A percentile compares a stretch with the other conserved stretches of the same genome.
phyloP scores from a whole-genome alignment of 2,329 filamentous ascomycete genomes.

The Colletotrichum lindemuthianum region DNA sequence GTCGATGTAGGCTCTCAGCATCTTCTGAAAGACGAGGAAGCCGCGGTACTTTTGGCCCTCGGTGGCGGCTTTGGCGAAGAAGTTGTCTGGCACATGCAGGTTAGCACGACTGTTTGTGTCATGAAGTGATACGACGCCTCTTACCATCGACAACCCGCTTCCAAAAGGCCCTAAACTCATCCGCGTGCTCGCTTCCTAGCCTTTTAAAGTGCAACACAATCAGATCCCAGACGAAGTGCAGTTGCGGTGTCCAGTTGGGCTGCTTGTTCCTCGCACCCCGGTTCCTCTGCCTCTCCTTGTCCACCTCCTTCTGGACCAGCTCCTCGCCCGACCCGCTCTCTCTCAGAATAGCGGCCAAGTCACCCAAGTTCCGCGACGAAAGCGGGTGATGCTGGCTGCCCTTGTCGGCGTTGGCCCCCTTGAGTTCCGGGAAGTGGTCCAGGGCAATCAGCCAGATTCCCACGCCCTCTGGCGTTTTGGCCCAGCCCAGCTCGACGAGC shows the following conservation, averaged over 20 bases:
- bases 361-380: constrained; percentile 71
- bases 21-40: constrained; percentile 85
- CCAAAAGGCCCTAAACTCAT: constrained; percentile 83
- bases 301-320: constrained; percentile 54
- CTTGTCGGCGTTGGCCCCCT: constrained; percentile 49
- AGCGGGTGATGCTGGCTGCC: constrained; percentile 85
- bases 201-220: constrained; percentile 69
- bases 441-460: constrained; percentile 84
- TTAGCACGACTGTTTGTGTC: neutral
- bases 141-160: constrained; percentile 83
- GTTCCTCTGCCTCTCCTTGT: constrained; percentile 39
- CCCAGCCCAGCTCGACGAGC: constrained; percentile 73
- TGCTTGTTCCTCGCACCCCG: constrained; percentile 61
- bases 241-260: constrained; percentile 80
- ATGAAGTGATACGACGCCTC: constrained; percentile 45
- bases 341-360: constrained; percentile 81
- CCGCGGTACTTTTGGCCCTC: constrained; percentile 92
- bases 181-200: constrained; percentile 47
- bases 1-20: constrained; percentile 65
- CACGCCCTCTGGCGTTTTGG: constrained; percentile 87
- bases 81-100: constrained; percentile 67
- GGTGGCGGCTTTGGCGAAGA: constrained; percentile 85
- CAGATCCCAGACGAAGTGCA: constrained; percentile 89
- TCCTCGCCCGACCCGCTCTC: constrained; percentile 70
- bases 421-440: constrained; percentile 69